These are phyloP conservation scores for Camellia oleifera DNA, from an alignment of 179 eudicot genomes.

Conservation along the genomic window DNA sequence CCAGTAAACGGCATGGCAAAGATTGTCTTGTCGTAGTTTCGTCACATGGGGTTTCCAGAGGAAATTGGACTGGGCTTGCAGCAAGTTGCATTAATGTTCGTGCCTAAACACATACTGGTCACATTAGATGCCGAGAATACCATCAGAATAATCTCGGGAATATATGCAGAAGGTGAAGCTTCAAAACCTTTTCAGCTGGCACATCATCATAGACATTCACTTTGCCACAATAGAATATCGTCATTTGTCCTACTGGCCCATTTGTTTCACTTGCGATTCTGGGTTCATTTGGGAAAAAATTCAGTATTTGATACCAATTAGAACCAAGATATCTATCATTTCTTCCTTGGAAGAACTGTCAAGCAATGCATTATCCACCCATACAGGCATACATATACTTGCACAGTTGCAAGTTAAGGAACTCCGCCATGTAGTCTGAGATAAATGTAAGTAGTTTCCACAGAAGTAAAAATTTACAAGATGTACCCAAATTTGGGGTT, in stretches of 20 bases:
- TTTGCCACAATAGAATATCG: conserved; percentile 80
- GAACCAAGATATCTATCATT: conserved; percentile 9
- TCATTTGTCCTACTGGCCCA: conserved; percentile 60
- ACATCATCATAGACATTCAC: conserved; percentile 84
- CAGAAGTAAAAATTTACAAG: background rate
- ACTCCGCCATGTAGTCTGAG: background rate
- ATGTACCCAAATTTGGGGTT: too few relatives aligned
- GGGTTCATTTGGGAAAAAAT: conserved; percentile 27
- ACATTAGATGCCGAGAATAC: conserved; percentile 25
- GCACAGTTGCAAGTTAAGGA: background rate
- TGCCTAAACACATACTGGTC: conserved; percentile 54
- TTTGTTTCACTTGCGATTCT: conserved; percentile 48
- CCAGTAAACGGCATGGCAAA: conserved; percentile 35
- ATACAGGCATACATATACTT: background rate
- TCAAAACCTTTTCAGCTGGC: conserved; percentile 72
- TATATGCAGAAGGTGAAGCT: background rate
- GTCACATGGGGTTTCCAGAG: conserved; percentile 43
- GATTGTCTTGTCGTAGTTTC: conserved; percentile 38
- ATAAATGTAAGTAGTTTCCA: conserved; percentile 2
- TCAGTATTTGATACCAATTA: conserved; percentile 13
- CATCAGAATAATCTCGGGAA: background rate
- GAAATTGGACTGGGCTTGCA: conserved; percentile 57
- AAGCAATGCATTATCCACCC: conserved; percentile 9
- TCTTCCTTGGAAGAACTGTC: conserved; percentile 9
- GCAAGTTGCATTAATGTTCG: conserved; percentile 68